These are phyloP conservation scores for Sugiyamaella valdiviana DNA, from an alignment of 805 yeast genomes.

Conservation along the genomic window DNA sequence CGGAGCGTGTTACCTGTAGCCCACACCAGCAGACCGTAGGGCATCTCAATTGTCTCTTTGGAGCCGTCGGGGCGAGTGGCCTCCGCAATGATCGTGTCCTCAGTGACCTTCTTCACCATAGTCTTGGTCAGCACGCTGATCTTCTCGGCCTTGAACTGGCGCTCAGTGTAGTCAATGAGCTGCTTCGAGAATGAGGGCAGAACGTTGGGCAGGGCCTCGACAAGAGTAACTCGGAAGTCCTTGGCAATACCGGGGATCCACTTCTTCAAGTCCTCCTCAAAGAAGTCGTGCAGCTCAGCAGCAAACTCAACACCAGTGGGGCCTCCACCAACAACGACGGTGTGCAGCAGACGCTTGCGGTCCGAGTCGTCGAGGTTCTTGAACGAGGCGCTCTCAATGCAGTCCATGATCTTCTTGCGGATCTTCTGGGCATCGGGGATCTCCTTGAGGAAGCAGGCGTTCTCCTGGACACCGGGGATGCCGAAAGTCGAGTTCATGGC, in stretches of 20 bases:
- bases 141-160: conserved; percentile 60
- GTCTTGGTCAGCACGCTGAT: conserved; percentile 76
- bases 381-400: conserved; percentile 85
- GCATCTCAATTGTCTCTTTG: conserved; percentile 54
- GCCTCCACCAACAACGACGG: conserved; percentile 97
- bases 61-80: conserved; percentile 63
- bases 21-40: conserved; percentile 93
- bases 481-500: conserved; percentile 93
- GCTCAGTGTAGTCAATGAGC: conserved; percentile 62
- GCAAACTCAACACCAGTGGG: conserved; percentile 94
- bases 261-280: conserved; percentile 80
- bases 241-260: conserved; percentile 83
- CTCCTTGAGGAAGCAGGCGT: conserved; percentile 86
- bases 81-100: conserved; percentile 61
- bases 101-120: conserved; percentile 81
- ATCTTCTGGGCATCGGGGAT: conserved; percentile 81
- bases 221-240: conserved; percentile 76
- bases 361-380: conserved; percentile 59
- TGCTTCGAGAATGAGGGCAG: conserved; percentile 45
- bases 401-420: conserved; percentile 74
- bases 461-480: conserved; percentile 83
- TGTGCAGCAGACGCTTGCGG: conserved; percentile 75
- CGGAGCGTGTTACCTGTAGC: conserved; percentile 96
- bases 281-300: conserved; percentile 91
- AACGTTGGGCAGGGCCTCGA: conserved; percentile 89